Percentiles rank a stretch among this genome's conserved stretches.
phyloP scores from a whole-genome alignment of 441 rosid species.

The Corymbia citriodora region DNA sequence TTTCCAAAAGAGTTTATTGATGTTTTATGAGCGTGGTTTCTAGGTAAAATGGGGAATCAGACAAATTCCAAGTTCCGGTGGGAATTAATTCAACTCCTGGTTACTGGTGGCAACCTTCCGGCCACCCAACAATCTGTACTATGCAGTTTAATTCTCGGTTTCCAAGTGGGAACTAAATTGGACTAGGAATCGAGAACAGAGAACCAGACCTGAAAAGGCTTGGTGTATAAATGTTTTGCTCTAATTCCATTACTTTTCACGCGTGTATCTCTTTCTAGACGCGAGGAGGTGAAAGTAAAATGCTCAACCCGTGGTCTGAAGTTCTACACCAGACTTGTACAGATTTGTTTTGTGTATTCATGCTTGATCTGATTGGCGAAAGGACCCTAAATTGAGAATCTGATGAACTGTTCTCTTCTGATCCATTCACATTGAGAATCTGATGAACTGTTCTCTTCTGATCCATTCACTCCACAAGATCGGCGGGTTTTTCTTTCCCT shows the following conservation, averaged over 20 bases:
- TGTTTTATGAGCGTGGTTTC: background rate
- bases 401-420: no score
- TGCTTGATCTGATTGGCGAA: background rate
- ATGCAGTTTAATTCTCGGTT: background rate
- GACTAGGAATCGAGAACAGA: rapidly evolving
- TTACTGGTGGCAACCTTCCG: background rate
- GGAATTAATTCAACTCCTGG: no score
- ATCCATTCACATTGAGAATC: no score
- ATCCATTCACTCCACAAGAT: no score
- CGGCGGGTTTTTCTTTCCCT: no score
- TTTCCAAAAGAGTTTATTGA: background rate
- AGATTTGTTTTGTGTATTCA: background rate
- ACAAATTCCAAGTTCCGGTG: no score
- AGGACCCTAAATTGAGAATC: no score
- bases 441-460: no score
- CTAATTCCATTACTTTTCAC: background rate
- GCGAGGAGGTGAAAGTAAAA: background rate
- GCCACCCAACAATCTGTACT: background rate
- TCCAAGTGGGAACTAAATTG: background rate
- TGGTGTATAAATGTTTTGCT: background rate
- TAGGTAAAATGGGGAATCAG: no score
- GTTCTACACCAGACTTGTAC: background rate
- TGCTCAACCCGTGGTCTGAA: no score
- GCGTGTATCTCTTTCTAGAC: background rate
- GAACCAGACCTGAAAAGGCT: rapidly evolving